Evolutionary conservation across 352 stramenopile species (phyloP).

Genomic region (Pythium aquatile): DNA sequence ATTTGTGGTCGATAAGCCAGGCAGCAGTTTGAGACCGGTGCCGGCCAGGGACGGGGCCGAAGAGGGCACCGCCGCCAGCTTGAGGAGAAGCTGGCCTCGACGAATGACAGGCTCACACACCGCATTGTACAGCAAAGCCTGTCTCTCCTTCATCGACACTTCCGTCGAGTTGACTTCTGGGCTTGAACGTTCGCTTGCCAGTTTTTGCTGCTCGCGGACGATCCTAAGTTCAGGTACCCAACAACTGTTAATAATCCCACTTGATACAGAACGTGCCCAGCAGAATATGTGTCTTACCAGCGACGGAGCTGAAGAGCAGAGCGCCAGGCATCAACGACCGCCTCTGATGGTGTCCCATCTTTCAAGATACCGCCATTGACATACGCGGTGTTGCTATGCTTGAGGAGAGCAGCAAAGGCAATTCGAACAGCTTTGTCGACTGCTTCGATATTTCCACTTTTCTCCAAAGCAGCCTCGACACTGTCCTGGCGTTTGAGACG

Average conservation of each 20-base stretch:
- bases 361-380: conserved; percentile 59
- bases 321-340: conserved; percentile 70
- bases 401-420: conserved; percentile 77
- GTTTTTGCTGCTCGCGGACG: conserved; percentile 85
- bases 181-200: conserved; percentile 37
- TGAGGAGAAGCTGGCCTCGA: conserved; percentile 64
- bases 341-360: conserved; percentile 59
- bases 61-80: conserved; percentile 44
- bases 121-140: conserved; percentile 69
- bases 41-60: conserved; percentile 1
- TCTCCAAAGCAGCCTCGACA: conserved; percentile 79
- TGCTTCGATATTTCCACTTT: conserved; percentile 78
- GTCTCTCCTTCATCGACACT: conserved; percentile 47
- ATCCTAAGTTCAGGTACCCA: conserved; percentile 47
- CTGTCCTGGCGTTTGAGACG: conserved; percentile 80
- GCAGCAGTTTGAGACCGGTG: conserved; percentile 62
- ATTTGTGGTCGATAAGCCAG: conserved; percentile 57
- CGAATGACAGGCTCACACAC: conserved; percentile 81
- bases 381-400: conserved; percentile 79
- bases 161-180: conserved; percentile 6
- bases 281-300: conserved; percentile 41
- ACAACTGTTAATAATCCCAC: background rate
- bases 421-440: conserved; percentile 79
- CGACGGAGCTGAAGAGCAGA: conserved; percentile 75
- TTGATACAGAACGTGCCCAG: background rate